Evolutionary conservation across 345 rosid species (phyloP).

Genomic region (Gossypium sturtianum): DNA sequence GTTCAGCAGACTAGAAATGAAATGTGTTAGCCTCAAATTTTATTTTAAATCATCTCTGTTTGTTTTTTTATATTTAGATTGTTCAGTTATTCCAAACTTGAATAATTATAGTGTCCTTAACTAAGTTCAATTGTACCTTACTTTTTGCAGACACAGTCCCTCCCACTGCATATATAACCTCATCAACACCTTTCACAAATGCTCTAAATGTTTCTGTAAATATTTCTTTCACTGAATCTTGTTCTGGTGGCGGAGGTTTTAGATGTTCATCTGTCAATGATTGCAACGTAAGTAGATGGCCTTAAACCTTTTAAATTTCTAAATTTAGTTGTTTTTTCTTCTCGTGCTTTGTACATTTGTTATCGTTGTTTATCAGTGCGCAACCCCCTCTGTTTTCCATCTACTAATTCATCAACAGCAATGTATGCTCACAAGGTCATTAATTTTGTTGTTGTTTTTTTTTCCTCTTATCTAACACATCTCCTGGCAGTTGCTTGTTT

Average conservation of each 20-base stretch:
- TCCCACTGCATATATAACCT: constrained; percentile 66
- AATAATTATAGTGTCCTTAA: not conserved
- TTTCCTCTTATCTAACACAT: not conserved
- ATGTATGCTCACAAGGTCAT: not conserved
- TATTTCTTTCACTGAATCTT: constrained; percentile 72
- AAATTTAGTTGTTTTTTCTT: not conserved
- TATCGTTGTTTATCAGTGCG: not conserved
- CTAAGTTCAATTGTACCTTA: constrained; percentile 14
- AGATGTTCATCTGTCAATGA: constrained; percentile 65
- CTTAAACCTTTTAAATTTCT: constrained; percentile 14
- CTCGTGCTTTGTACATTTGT: not conserved
- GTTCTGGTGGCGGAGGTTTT: constrained; percentile 68
- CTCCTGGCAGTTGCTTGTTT: constrained; percentile 72
- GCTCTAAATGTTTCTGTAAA: constrained; percentile 64
- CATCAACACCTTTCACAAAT: constrained; percentile 67
- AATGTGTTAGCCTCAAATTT: not conserved
- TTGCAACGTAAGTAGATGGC: constrained; percentile 85
- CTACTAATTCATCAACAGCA: not conserved
- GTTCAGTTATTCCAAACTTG: not conserved
- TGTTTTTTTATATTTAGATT: not conserved
- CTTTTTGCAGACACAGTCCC: constrained; percentile 66
- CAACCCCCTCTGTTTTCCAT: not conserved
- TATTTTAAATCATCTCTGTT: not conserved
- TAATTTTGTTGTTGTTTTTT: not conserved
- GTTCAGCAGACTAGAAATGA: not conserved